Conservation (phyloP, 768 basidiomycete genomes). For the Phylloporus arenicola region DNA sequence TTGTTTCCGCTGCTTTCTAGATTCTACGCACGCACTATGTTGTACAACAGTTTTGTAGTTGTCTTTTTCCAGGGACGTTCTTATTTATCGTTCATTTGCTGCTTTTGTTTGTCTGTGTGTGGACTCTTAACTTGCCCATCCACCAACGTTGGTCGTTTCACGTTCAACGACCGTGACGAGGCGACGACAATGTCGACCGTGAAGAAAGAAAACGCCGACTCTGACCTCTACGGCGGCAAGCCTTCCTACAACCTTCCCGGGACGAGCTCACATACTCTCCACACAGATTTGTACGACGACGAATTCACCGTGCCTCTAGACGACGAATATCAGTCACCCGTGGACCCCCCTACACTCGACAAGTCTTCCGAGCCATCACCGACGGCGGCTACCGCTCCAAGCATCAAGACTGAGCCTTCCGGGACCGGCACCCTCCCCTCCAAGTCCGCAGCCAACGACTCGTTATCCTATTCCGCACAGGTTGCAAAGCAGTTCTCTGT, state of each 20-base stretch:
- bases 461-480: constrained; percentile 56
- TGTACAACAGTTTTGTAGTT: constrained; percentile 24
- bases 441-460: constrained; percentile 21
- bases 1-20: constrained; percentile 3
- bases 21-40: constrained; percentile 15
- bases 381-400: constrained; percentile 11
- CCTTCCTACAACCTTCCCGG: neutral
- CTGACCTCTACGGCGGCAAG: constrained; percentile 46
- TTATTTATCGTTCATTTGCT: constrained; percentile 20
- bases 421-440: constrained; percentile 22
- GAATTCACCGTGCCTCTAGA: constrained; percentile 33
- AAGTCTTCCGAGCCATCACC: constrained; percentile 15
- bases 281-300: constrained; percentile 49
- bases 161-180: neutral
- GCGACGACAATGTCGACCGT: constrained; percentile 15
- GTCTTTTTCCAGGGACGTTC: constrained; percentile 8
- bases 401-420: constrained; percentile 23
- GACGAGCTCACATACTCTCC: constrained; percentile 1
- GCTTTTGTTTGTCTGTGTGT: constrained; percentile 26
- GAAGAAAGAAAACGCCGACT: constrained; percentile 32
- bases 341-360: constrained; percentile 21
- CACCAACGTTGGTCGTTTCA: neutral
- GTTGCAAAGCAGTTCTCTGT: constrained; percentile 61
- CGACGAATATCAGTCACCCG: constrained; percentile 28
- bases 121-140: neutral